These are phyloP conservation scores for Strobilomyces confusus DNA, from an alignment of 768 basidiomycete species.

Conservation along the genomic window DNA sequence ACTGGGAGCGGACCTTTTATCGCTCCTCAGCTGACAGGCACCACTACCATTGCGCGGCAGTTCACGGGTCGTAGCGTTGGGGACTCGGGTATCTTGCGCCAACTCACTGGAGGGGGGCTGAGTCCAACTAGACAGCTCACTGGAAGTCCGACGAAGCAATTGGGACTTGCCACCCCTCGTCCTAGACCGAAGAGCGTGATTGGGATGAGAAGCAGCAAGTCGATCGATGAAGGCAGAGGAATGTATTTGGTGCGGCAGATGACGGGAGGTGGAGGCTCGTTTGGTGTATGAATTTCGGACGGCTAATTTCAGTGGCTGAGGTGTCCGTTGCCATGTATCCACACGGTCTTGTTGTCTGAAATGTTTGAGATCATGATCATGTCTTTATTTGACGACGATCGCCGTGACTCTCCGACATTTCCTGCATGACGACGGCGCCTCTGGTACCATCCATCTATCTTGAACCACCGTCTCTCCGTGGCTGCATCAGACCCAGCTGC, in stretches of 20 bases:
- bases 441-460: background rate
- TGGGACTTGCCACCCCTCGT: conserved; percentile 40
- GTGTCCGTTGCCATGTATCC: conserved; percentile 17
- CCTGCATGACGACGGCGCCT: conserved; percentile 11
- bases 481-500: conserved; percentile 6
- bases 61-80: conserved; percentile 59
- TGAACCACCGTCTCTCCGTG: background rate
- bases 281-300: conserved; percentile 19
- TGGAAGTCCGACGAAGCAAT: conserved; percentile 67
- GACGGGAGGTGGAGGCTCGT: conserved; percentile 49
- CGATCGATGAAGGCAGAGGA: conserved; percentile 59
- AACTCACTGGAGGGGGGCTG: conserved; percentile 64
- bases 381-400: conserved; percentile 1
- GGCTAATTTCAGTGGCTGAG: background rate
- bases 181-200: conserved; percentile 78
- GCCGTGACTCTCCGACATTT: background rate
- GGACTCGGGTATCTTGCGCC: conserved; percentile 39
- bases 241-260: conserved; percentile 78
- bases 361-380: conserved; percentile 14
- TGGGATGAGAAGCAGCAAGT: conserved; percentile 60
- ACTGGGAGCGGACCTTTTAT: conserved; percentile 30
- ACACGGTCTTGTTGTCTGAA: conserved; percentile 2
- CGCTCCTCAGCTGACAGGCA: conserved; percentile 59
- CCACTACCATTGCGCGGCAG: conserved; percentile 70
- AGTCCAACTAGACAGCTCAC: conserved; percentile 65